Evolutionary conservation across 257 asterid genomes (phyloP), one percentile per base, ranked within the genome.

Genomic region (Ligustrum vulgare): DNA sequence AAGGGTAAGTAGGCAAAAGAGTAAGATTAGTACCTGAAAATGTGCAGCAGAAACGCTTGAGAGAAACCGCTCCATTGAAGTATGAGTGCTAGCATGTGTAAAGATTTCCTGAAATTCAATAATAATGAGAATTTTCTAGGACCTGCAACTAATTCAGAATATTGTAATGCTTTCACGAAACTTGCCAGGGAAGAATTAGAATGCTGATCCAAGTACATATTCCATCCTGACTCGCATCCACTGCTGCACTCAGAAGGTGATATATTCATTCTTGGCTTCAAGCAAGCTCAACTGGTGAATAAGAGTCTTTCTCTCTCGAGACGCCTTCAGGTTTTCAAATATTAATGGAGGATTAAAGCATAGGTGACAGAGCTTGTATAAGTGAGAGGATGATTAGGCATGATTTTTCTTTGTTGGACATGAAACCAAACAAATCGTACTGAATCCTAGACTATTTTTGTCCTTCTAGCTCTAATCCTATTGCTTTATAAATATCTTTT

Each of bases 151-250:
- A n/a, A n/a, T n/a, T n/a, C n/a, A n/a, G n/a, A n/a, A n/a, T n/a
- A 8, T 15, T 60, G 2, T 58, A 11, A n/a, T n/a, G n/a, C n/a
- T n/a, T n/a, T n/a, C n/a, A n/a, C n/a, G n/a, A n/a, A n/a, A 69
- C 73, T 81, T 84, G 68, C 98, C 93, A 86, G 82, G 2, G 94
- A 82, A 68, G 87, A 82, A 64, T 86, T 78, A 7, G 97, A 86
- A 41, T 67, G 64, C 25, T 93, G 93, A 83, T 94, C 96, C 60
- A 94, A 86, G 67, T 94, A 94, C 80, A 34, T 87, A 35, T 97
- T 94, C 98, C 98, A 94, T 3, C 98, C 97, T 0, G 98, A 94
- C 78, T 91, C 97, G 75, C 94, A 89, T 0, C 97, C 97, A 67
- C 96, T 91, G 62, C 91, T n/a, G n/a, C n/a, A n/a, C n/a, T n/a